These are phyloP conservation scores for Lyophyllum atratum DNA, from an alignment of 768 basidiomycete genomes.

Conservation along the genomic window DNA sequence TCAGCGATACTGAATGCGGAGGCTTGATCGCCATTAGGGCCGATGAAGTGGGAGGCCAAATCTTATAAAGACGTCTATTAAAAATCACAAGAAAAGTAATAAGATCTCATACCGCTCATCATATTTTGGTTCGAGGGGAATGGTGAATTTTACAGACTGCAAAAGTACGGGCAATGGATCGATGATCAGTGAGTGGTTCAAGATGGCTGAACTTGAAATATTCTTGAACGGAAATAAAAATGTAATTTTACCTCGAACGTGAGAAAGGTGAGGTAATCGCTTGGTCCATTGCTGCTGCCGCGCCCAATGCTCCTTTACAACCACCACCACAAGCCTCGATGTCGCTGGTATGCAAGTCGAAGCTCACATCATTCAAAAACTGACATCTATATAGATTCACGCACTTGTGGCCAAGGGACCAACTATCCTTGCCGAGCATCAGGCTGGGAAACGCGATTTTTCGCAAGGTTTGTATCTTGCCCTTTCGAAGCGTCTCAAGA, in stretches of 20 bases:
- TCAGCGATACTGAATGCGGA: neutral
- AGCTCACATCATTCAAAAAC: neutral
- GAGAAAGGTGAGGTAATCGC: neutral
- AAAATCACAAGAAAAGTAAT: neutral
- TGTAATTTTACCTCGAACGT: neutral
- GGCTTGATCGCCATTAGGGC: neutral
- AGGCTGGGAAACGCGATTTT: constrained; percentile 80
- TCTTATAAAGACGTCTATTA: neutral
- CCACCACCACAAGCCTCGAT: constrained; percentile 18
- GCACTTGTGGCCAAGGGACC: constrained; percentile 79
- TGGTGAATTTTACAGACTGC: too few species aligned
- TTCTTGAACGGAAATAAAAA: too few species aligned
- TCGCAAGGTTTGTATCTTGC: constrained; percentile 68
- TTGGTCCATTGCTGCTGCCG: neutral
- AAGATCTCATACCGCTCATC: neutral
- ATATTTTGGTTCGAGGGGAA: too few species aligned
- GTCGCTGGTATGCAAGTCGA: constrained; percentile 29
- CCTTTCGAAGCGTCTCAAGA: neutral
- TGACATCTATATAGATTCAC: constrained; percentile 57
- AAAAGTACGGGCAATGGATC: too few species aligned
- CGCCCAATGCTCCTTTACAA: neutral
- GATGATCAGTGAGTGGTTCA: too few species aligned
- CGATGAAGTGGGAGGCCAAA: neutral
- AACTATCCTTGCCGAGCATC: constrained; percentile 86
- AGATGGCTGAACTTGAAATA: too few species aligned